phyloP scores from a whole-genome alignment of 805 yeast genomes.

The Kluyveromyces dobzhanskii region DNA sequence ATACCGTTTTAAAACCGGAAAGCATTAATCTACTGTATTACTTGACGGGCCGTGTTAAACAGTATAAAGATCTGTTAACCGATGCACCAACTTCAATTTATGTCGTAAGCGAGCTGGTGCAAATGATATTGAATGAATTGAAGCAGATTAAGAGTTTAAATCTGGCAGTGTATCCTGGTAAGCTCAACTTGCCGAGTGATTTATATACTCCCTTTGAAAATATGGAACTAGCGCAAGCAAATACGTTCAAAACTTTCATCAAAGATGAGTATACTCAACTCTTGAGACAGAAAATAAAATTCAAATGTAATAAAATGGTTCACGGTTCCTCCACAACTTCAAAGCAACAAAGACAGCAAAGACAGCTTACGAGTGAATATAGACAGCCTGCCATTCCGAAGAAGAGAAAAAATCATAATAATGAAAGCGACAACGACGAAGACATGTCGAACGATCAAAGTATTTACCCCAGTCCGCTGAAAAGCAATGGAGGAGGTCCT shows the following conservation, averaged over 20 bases:
- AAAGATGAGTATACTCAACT: conserved; percentile 37
- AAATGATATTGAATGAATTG: conserved; percentile 50
- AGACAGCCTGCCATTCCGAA: conserved; percentile 6
- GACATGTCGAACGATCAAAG: conserved; percentile 17
- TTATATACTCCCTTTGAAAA: conserved; percentile 53
- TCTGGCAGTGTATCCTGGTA: conserved; percentile 76
- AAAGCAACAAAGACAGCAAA: conserved; percentile 25
- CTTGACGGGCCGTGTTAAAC: conserved; percentile 70
- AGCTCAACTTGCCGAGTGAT: conserved; percentile 60
- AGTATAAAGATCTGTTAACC: conserved; percentile 50
- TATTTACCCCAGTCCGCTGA: conserved; percentile 6
- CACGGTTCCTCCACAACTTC: conserved; percentile 23
- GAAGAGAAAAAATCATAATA: conserved; percentile 3
- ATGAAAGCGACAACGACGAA: conserved; percentile 9
- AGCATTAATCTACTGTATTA: conserved; percentile 70
- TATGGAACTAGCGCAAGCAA: conserved; percentile 47
- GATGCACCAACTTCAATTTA: conserved; percentile 38
- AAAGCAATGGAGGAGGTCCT: conserved; percentile 10
- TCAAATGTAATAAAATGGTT: conserved; percentile 25
- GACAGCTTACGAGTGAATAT: conserved; percentile 20
- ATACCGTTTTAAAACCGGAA: conserved; percentile 49
- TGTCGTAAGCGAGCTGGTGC: conserved; percentile 64
- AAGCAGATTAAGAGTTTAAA: conserved; percentile 58
- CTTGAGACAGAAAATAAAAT: conserved; percentile 28
- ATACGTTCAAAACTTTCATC: conserved; percentile 48